Evolutionary conservation across 1,284 basidiomycete genomes (phyloP), one percentile per base, ranked within the genome.

Genomic region (Puccinia novopanici): DNA sequence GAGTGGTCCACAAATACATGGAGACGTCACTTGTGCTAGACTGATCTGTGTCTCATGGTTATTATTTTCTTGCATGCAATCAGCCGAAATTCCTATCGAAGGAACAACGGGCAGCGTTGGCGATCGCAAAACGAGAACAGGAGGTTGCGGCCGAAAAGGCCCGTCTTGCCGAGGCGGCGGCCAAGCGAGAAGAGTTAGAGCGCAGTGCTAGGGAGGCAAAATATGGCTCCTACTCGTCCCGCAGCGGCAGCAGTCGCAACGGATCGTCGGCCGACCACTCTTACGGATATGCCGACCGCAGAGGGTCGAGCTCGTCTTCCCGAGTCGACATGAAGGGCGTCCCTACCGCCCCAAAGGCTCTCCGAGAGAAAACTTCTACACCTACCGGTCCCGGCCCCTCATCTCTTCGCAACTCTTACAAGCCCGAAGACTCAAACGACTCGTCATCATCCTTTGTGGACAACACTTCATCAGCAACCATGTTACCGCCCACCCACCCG

Each of bases 51-150:
- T n/a, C n/a, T n/a, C n/a, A n/a, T n/a, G n/a, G n/a, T n/a, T n/a
- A n/a, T n/a, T n/a, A n/a, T n/a, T n/a, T n/a, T 37, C 42, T 34
- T 12, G 24, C 15, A 59, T 59, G 30, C 27, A 34, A 6, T 13
- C 12, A 95, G 93, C 93, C 93, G 48, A 94, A 90, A 86, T 96
- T 96, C 87, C 88, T 96, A 24, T 90, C 92, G 3, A 95, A 92
- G 86, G 92, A 93, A 83, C 91, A 95, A 84, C 90, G 94, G 65
- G 92, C 92, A n/a, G 90, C 90, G 84, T 87, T 95, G 54, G 95
- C 94, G 0, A 92, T 96, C 82, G 90, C 91, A 52, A 92, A 93
- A 84, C 91, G 94, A 90, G 73, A 89, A 90, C 82, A 93, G 93
- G 85, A 91, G 93, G 78, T 79, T 68, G 77, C 77, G 12, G 68